Evolutionary conservation across 208 protist species (phyloP).

Genomic region (Acanthamoeba culbertsoni): DNA sequence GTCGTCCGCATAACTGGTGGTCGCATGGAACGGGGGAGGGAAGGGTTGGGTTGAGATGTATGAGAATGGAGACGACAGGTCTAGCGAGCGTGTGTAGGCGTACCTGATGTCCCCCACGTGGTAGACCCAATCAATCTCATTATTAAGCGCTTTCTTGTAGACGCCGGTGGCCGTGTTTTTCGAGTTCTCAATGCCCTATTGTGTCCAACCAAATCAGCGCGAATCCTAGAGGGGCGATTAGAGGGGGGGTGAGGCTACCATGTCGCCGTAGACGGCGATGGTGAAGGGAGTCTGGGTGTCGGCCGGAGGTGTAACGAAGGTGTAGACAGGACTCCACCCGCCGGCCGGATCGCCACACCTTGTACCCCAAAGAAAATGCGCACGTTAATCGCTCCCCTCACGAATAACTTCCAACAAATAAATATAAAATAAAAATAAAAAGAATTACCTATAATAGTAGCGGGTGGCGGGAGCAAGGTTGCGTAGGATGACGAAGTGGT

Average conservation of each 20-base stretch:
- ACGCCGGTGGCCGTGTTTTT: background rate
- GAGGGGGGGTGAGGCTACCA: background rate
- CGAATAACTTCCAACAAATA: background rate
- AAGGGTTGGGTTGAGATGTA: background rate
- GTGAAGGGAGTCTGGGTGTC: background rate
- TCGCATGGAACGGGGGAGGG: background rate
- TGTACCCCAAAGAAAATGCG: background rate
- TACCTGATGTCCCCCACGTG: constrained; percentile 58
- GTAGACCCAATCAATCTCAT: background rate
- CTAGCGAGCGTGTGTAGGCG: background rate
- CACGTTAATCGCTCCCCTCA: background rate
- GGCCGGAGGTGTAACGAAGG: background rate
- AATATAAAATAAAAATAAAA: background rate
- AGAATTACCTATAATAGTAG: constrained; percentile 2
- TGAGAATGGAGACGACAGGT: background rate
- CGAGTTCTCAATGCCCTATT: background rate
- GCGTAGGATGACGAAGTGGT: background rate
- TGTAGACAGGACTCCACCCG: background rate
- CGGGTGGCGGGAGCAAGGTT: background rate
- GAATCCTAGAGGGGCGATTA: background rate
- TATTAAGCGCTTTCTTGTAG: background rate
- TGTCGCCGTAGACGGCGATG: constrained; percentile 41
- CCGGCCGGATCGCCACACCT: background rate
- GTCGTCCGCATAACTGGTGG: constrained; percentile 49
- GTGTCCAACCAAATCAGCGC: background rate